These are phyloP conservation scores for Acacia concinna DNA, from an alignment of 331 rosid genomes.

Conservation along the genomic window DNA sequence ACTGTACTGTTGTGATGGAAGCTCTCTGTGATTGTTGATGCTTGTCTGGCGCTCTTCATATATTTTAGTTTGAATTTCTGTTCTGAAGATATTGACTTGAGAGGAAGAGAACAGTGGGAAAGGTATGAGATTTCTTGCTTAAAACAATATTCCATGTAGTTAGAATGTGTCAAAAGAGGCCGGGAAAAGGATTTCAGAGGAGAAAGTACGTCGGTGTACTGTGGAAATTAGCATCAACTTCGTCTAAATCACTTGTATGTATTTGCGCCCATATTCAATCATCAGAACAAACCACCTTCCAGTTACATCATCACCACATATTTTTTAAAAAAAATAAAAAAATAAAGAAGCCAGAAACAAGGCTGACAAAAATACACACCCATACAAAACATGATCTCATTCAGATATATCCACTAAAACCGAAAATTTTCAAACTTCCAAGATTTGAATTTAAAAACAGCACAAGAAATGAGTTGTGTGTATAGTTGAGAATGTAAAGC, in stretches of 20 bases:
- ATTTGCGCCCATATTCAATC: conserved; percentile 3
- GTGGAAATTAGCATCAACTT: conserved; percentile 6
- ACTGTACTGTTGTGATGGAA: conserved; percentile 55
- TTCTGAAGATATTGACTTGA: conserved; percentile 65
- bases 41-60: conserved; percentile 52
- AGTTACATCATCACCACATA: background rate
- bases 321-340: too few relatives aligned
- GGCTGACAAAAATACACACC: too few relatives aligned
- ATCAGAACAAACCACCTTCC: conserved; percentile 4
- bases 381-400: background rate
- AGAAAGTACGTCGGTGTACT: conserved; percentile 16
- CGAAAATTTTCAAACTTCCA: background rate
- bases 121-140: conserved; percentile 48
- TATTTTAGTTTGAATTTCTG: conserved; percentile 40
- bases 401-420: background rate
- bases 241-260: background rate
- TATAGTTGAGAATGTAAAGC: background rate
- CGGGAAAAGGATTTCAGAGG: conserved; percentile 30
- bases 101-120: conserved; percentile 47
- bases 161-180: conserved; percentile 41
- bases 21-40: conserved; percentile 38
- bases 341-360: background rate
- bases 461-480: background rate
- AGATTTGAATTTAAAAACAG: background rate
- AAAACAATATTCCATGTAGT: conserved; percentile 37